Percentiles rank a stretch among this genome's conserved stretches.
Evolutionary conservation across 129 eudicot genomes (phyloP).

Genomic region (Saposhnikovia divaricata): DNA sequence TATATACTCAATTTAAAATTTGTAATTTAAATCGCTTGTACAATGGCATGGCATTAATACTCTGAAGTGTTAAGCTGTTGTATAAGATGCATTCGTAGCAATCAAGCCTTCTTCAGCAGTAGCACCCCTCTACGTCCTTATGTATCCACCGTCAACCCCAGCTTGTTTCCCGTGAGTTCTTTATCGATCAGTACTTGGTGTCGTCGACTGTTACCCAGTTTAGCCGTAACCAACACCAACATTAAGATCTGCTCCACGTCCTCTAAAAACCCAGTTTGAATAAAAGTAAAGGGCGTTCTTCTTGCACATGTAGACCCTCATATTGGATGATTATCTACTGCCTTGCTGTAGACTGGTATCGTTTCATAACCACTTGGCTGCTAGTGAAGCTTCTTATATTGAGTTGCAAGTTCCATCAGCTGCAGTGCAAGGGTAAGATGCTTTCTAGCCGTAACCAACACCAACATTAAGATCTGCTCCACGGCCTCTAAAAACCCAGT

Average conservation of each 20-base stretch:
- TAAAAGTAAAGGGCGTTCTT: conserved; percentile 18
- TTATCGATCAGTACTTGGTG: conserved; percentile 20
- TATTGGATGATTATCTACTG: conserved; percentile 27
- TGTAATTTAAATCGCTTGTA: neutral
- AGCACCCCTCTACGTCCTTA: conserved; percentile 36
- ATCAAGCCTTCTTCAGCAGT: conserved; percentile 31
- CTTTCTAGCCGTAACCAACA: conserved; percentile 20
- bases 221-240: conserved; percentile 25
- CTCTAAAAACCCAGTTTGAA: conserved; percentile 21
- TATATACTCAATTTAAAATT: neutral
- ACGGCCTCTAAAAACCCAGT: conserved; percentile 25
- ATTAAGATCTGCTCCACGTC: conserved; percentile 20
- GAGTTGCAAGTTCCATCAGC: conserved; percentile 20
- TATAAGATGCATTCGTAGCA: conserved; percentile 32
- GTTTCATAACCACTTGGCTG: conserved; percentile 19
- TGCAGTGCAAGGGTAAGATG: conserved; percentile 25
- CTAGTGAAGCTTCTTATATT: conserved; percentile 1
- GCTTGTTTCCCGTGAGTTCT: conserved; percentile 22
- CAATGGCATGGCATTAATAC: neutral
- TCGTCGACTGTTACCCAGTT: conserved; percentile 14
- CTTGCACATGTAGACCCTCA: conserved; percentile 20
- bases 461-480: conserved; percentile 24
- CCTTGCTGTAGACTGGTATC: conserved; percentile 22
- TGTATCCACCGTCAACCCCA: conserved; percentile 44
- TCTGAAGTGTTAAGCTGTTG: conserved; percentile 9